These are phyloP conservation scores for Wickerhamiella sorbophila DNA, from an alignment of 805 yeast genomes.

Conservation along the genomic window DNA sequence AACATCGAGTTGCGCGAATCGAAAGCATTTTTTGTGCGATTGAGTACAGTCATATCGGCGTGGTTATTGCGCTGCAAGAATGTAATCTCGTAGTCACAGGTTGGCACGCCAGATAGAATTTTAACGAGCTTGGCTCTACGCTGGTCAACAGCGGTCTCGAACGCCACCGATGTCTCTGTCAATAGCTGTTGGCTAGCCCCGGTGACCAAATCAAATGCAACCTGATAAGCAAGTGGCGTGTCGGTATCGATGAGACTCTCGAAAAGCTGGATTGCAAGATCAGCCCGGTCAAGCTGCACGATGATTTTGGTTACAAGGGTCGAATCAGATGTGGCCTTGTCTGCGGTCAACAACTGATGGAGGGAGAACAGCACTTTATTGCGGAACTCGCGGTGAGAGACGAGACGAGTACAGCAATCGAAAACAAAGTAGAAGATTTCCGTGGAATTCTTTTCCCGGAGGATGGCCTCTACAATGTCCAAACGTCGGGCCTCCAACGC, in stretches of 20 bases:
- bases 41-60: constrained; percentile 69
- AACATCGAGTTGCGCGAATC: constrained; percentile 89
- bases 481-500: constrained; percentile 77
- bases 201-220: constrained; percentile 86
- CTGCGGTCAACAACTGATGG: constrained; percentile 36
- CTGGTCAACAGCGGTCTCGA: constrained; percentile 22
- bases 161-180: constrained; percentile 31
- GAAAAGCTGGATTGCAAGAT: constrained; percentile 56
- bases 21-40: constrained; percentile 62
- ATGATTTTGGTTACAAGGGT: constrained; percentile 73
- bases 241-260: constrained; percentile 39
- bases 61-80: constrained; percentile 76
- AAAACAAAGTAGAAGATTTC: constrained; percentile 43
- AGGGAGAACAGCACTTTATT: constrained; percentile 46
- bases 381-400: constrained; percentile 53
- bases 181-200: constrained; percentile 85
- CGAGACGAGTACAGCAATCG: constrained; percentile 48
- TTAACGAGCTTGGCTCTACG: constrained; percentile 34
- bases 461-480: constrained; percentile 56
- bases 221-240: constrained; percentile 63
- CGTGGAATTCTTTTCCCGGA: constrained; percentile 25
- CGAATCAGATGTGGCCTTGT: constrained; percentile 53
- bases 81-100: constrained; percentile 83
- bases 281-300: constrained; percentile 69
- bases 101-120: constrained; percentile 80